Evolutionary conservation across 2,329 filamentous ascomycete species (phyloP), one percentile per base, ranked within the genome.

Genomic region (Penicillium sp.): DNA sequence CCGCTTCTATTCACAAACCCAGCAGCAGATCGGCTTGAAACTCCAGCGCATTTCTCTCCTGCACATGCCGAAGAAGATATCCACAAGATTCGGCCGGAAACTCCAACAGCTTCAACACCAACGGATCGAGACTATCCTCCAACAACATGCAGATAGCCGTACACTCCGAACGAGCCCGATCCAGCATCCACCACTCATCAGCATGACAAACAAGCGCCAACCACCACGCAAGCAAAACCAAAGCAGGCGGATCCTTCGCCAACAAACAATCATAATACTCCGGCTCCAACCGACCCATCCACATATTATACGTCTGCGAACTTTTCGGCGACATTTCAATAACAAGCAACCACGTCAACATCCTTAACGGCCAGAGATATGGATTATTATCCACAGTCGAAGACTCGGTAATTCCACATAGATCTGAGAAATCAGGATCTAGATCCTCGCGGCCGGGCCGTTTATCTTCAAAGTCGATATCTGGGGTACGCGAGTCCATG

Each of bases 101-200:
- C 56, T 73, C 72, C 42, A 78, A 53, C 56, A 76, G 55, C 17
- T 63, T 61, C 45, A 75, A 55, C 19, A 77, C 66, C 12, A 67
- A 63, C 19, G 70, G 67, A 59, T 76, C 73, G 19, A 64, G 61
- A 37, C 67, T 73, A 24, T 68, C 58, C 56, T 77, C 76, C 5
- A 79, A 56, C 56, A 70, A 74, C 73, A 76, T 77, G 58, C 75
- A 78, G 15, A 79, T 75, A 35, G 76, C 77, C 7, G 68, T 65
- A 59, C 75, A 77, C 63, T 79, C 76, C 1, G 75, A 74, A 1
- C 68, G 63, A 4, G 72, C 69, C 37, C 77, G 63, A 30, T 66
- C 67, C 42, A 73, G 66, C 42, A 74, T 64, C 75, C 75, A 78
- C 68, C 70, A 75, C 19, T 72, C 40, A 8, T 67, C 63, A 44